phyloP scores from a whole-genome alignment of 2,329 filamentous ascomycete genomes.

The Fusarium sp. region DNA sequence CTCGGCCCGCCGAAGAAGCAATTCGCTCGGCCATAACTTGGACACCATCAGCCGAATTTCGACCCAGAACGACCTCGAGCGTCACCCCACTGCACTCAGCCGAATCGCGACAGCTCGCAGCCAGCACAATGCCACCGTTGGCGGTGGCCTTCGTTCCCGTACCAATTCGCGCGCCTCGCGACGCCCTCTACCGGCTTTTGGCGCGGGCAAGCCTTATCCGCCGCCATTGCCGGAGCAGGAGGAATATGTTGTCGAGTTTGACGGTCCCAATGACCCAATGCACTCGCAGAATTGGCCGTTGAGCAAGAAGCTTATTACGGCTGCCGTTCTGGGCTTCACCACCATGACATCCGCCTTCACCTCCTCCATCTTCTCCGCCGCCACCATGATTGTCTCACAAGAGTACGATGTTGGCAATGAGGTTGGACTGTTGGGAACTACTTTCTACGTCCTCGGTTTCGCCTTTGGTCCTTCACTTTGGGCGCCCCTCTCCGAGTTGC shows the following conservation, averaged over 20 bases:
- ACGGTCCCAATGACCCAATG: slow-evolving; percentile 85
- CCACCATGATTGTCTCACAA: slow-evolving; percentile 69
- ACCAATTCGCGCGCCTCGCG: slow-evolving; percentile 63
- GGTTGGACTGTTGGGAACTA: slow-evolving; percentile 76
- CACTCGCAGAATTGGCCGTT: slow-evolving; percentile 92
- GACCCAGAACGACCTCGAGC: slow-evolving; percentile 78
- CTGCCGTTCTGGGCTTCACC: slow-evolving; percentile 80
- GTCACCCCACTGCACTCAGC: slow-evolving; percentile 78
- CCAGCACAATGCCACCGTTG: slow-evolving; percentile 83
- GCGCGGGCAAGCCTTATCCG: slow-evolving; percentile 82
- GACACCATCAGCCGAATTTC: slow-evolving; percentile 73
- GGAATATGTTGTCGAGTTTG: slow-evolving; percentile 88
- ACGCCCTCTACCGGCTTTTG: slow-evolving; percentile 78
- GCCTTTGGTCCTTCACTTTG: slow-evolving; percentile 81
- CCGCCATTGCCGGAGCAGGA: slow-evolving; percentile 79
- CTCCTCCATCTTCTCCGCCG: slow-evolving; percentile 82
- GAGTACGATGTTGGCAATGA: slow-evolving; percentile 74
- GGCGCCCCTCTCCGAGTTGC: slow-evolving; percentile 81
- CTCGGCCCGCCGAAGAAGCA: slow-evolving; percentile 31
- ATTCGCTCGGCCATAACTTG: slow-evolving; percentile 46
- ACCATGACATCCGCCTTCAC: slow-evolving; percentile 81
- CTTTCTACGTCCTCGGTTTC: slow-evolving; percentile 80
- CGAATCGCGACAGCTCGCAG: slow-evolving; percentile 80
- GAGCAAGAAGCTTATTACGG: slow-evolving; percentile 81
- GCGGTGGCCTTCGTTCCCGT: slow-evolving; percentile 59